These are phyloP conservation scores for Magnolia sinica DNA, from an alignment of 164 flowering plant species.

Conservation along the genomic window DNA sequence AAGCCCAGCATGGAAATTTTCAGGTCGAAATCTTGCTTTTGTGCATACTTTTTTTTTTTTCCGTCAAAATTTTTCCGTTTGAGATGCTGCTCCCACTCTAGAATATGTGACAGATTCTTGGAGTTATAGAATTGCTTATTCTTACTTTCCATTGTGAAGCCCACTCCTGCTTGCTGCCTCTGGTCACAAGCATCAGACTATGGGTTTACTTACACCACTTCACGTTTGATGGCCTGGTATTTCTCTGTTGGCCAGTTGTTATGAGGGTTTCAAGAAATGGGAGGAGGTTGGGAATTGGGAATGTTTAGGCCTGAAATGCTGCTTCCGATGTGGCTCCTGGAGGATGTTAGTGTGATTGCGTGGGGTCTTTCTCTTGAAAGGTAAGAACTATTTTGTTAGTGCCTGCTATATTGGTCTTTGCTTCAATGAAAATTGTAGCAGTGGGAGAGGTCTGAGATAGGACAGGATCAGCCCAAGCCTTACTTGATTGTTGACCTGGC, in stretches of 20 bases:
- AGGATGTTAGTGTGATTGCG: slow-evolving; percentile 89
- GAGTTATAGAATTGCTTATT: neutral
- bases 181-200: neutral
- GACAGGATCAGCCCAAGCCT: neutral
- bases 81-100: neutral
- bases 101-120: neutral
- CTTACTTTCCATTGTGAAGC: neutral
- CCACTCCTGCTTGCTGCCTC: neutral
- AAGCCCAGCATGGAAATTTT: slow-evolving; percentile 99
- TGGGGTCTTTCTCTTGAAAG: slow-evolving; percentile 99
- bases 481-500: neutral
- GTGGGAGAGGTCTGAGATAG: neutral
- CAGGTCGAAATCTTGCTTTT: slow-evolving; percentile 42
- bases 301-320: slow-evolving; percentile 99
- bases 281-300: slow-evolving; percentile 95
- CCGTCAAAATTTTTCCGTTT: neutral
- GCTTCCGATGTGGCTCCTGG: slow-evolving; percentile 95
- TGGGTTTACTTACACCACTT: neutral
- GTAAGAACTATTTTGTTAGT: slow-evolving; percentile 25
- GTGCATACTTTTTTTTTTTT: neutral
- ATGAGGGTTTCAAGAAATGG: slow-evolving; percentile 92
- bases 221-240: neutral
- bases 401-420: neutral
- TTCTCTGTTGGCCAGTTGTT: slow-evolving; percentile 46
- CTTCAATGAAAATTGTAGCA: neutral